Base-by-base conservation (phyloP, 1,284 basidiomycete genomes). In the Phellinidium pouzarii region DNA sequence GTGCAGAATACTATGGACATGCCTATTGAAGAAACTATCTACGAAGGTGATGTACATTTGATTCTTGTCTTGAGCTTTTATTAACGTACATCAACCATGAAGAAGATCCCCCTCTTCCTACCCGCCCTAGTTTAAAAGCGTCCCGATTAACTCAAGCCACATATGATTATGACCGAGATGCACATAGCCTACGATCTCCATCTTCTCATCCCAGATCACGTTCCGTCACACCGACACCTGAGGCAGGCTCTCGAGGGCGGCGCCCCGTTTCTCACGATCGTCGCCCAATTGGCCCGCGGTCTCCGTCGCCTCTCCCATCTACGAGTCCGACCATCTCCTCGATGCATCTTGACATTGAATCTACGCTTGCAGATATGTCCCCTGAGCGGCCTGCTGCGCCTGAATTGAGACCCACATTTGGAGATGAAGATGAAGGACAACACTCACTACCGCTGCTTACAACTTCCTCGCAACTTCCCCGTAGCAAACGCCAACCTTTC, bases 261-360 rank as follows among this genome's bases (percentile, higher is more conserved):
- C 54, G 44, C 70, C 71, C 59, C 40, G 64, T 56, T 42, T 66
- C 75, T 25, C 67, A 69, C 19, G 82, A 84, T 38, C 73, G 76
- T 44, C 78, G 80, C 42, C 83, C 83, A 5, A 67, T 79, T 57
- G 87, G 87, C 14, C 87, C 87, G 12, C 77, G 87, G 51, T 77
- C 76, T 55, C 82, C 82, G 12, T 87, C 86, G 17, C 84, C 85
- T 23, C 64, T 80, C 44, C 81, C 82, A 17, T 70, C 75, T 1
- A 50, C 49, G 34, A 64, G 60, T 41, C 61, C 65, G 17, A 53
- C 54, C 22, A 49, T 58, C 20, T 57, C 14, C 23, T 40, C 48
- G 14, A 57, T 44, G 45, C 41, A 41, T 14, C n/a, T 69, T 59
- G 74, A 77, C 36, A 68, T 71, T 8, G 75, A 78, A 26, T 65